phyloP scores from a whole-genome alignment of 1,284 basidiomycete species.

The Fomitiporia mediterranea region DNA sequence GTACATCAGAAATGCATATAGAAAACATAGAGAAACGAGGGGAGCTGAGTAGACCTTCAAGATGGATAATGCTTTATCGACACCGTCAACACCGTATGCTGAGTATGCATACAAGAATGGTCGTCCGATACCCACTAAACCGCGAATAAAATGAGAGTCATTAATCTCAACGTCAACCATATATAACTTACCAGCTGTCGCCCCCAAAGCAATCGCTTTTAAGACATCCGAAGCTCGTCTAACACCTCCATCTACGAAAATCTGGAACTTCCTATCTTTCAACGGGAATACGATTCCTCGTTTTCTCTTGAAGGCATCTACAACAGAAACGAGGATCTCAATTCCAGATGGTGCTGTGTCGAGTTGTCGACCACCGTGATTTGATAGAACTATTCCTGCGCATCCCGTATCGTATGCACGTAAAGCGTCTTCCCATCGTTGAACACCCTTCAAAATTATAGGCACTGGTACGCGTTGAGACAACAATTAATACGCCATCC shows the following conservation, averaged over 20 bases:
- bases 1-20: conserved; percentile 10
- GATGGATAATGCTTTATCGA: conserved; percentile 74
- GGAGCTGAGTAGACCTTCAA: conserved; percentile 51
- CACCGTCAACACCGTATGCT: conserved; percentile 80
- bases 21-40: not conserved
- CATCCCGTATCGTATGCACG: conserved; percentile 81
- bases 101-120: conserved; percentile 90
- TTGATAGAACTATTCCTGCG: conserved; percentile 84
- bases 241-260: conserved; percentile 92
- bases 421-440: conserved; percentile 92
- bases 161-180: not conserved
- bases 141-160: too few relatives aligned
- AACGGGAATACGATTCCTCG: conserved; percentile 57
- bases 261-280: conserved; percentile 65
- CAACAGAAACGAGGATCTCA: conserved; percentile 87
- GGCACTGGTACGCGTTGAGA: too few relatives aligned
- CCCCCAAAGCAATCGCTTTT: conserved; percentile 90
- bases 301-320: conserved; percentile 64
- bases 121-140: conserved; percentile 67
- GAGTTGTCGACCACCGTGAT: conserved; percentile 90
- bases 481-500: too few relatives aligned
- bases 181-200: conserved; percentile 64
- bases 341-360: conserved; percentile 90
- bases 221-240: conserved; percentile 88
- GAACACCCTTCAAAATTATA: conserved; percentile 88